Base-by-base conservation (phyloP, 2,329 filamentous ascomycete species). In the Aspergillus texensis region DNA sequence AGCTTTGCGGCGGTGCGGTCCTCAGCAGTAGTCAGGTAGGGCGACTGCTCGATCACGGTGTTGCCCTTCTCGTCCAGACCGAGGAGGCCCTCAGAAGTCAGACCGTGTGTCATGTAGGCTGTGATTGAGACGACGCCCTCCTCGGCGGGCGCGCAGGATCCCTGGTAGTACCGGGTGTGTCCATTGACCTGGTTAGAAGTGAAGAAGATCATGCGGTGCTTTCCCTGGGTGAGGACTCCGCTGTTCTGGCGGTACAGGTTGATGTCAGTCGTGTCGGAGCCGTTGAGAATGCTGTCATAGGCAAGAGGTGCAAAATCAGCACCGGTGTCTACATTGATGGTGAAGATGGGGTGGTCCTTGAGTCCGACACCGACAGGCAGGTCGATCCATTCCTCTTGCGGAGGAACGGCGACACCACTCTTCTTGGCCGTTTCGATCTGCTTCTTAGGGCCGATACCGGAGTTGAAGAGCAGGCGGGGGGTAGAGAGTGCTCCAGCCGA, bases 401-500 rank as follows among this genome's bases (percentile, higher is more conserved):
- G 73, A 61, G 83, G 79, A 19, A 79, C 79, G 8, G 72, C 50
- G 8, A 81, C 79, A 24, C 70, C 74, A 61, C 81, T 82, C 66
- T 72, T 74, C 71, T 80, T 77, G 45, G 84, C 83, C 28, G 78
- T 73, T 50, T 74, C 74, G 53, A 84, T 79, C 71, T 83, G 80
- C 52, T 78, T 79, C 58, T 77, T 75, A 26, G 88, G 88, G 5
- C 89, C 90, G 66, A 91, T 92, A 68, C 90, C 88, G 78, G 86
- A 89, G 71, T 89, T 84, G 77, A 91, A 82, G 2, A 92, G 83
- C 55, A 93, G 80, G 77, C 90, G 90, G 16, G 89, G 82, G 2
- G 88, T 88, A n/a, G 88, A 88, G 65, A 92, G 91, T 1, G 89
- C 81, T 55, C 90, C 90, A 1, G 88, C 86, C 21, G 90, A 85